These are phyloP conservation scores for Eucalyptus sp. DNA, from an alignment of 345 rosid genomes.

Conservation along the genomic window DNA sequence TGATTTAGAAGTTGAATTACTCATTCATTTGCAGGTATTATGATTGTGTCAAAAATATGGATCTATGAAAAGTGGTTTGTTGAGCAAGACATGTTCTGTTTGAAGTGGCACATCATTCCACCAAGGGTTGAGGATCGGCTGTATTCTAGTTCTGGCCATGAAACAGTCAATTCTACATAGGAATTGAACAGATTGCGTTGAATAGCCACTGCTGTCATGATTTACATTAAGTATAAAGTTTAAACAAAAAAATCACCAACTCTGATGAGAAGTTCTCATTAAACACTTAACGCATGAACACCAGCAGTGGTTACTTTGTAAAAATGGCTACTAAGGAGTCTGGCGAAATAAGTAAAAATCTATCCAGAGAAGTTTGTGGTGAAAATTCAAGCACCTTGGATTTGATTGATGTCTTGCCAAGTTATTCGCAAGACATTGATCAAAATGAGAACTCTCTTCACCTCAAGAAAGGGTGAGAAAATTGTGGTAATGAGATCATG, in stretches of 20 bases:
- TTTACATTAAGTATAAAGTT: neutral
- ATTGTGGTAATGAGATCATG: neutral
- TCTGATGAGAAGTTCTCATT: neutral
- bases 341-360: neutral
- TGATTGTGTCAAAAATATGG: neutral
- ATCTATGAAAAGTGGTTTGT: neutral
- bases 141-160: neutral
- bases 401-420: neutral
- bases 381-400: neutral
- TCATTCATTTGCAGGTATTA: neutral
- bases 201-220: neutral
- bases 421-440: neutral
- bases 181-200: neutral
- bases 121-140: neutral
- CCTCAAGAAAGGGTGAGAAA: neutral
- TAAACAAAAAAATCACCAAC: neutral
- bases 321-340: neutral
- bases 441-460: neutral
- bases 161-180: neutral
- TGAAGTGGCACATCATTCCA: neutral
- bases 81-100: neutral
- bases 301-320: neutral
- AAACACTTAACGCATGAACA: neutral
- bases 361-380: neutral
- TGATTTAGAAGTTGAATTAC: neutral